Base-by-base conservation (phyloP, 179 eudicot species). In the Vitellaria paradoxa region DNA sequence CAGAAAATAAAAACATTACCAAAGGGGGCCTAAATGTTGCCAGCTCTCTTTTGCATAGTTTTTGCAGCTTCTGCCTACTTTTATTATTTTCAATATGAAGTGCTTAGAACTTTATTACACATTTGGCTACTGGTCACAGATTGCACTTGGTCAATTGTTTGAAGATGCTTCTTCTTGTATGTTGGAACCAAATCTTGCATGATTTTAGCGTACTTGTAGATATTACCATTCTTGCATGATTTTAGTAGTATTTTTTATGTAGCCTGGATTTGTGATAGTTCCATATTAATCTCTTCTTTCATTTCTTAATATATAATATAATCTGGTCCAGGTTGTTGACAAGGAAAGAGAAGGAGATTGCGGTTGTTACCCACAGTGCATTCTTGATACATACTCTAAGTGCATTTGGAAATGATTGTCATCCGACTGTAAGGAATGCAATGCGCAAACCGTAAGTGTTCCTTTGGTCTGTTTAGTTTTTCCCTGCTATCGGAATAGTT, bases 331-430 rank as follows among this genome's bases (percentile, higher is more conserved):
- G 98, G 97, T 80, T 93, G 82, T 93, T 88, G 97, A 88, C 89
- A 12, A 86, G 98, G 63, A 81, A 83, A 62, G 97, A 94, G 84
- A 89, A 89, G 82, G 97, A 94, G 88, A 94, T 94, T 80, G 98
- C 90, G n/a, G 86, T 94, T 75, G 94, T 94, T 71, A 91, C 92
- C 52, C 98, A 94, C 84, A 86, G 93, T 61, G 94, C 91, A 50
- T 88, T 93, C 70, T 80, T 94, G 80, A 76, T 82, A 70, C 79
- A 88, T 73, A 85, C 93, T 17, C 88, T 93, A 14, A 46, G 78
- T 67, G 83, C 87, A 70, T 91, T 86, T 80, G 99, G 97, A 82
- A 78, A 88, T 72, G 96, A 95, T 84, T 90, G 94, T 24, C 97
- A 93, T 81, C 88, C 86, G 7, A 62, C 79, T 8, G 84, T 91